phyloP scores from a whole-genome alignment of 2,329 filamentous ascomycete species.

The Penicillium thymicola region DNA sequence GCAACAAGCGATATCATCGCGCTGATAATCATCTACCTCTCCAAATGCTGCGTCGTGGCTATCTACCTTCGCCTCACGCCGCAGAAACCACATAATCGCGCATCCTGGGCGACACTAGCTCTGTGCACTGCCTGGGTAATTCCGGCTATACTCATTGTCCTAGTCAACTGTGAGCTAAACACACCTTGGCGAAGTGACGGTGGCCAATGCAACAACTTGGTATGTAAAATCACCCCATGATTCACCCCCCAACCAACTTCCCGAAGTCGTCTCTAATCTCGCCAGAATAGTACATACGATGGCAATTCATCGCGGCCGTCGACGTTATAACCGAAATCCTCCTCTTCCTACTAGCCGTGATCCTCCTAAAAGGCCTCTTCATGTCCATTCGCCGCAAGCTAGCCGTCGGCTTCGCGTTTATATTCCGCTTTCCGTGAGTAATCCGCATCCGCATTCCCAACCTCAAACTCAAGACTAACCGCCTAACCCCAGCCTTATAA shows the following conservation, averaged over 20 bases:
- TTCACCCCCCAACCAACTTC: not conserved
- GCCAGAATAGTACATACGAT: conserved; percentile 26
- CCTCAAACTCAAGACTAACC: not conserved
- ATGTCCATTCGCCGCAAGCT: conserved; percentile 34
- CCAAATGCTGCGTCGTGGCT: conserved; percentile 38
- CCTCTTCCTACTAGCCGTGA: conserved; percentile 29
- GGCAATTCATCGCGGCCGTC: conserved; percentile 35
- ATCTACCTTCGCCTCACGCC: conserved; percentile 48
- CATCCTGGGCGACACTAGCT: conserved; percentile 36
- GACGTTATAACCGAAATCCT: conserved; percentile 37
- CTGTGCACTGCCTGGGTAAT: conserved; percentile 39
- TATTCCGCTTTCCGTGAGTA: conserved; percentile 39
- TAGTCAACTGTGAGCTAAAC: conserved; percentile 41
- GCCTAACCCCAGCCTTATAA: conserved; percentile 31
- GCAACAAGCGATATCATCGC: conserved; percentile 45
- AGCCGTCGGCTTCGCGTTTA: conserved; percentile 33
- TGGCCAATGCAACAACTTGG: conserved; percentile 27
- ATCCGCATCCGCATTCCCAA: not conserved
- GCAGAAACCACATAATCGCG: conserved; percentile 38
- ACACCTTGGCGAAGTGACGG: conserved; percentile 34
- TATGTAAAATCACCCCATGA: conserved; percentile 7
- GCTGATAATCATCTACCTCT: conserved; percentile 42
- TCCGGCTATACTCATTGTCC: conserved; percentile 40
- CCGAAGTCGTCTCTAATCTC: not conserved
- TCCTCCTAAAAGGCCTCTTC: conserved; percentile 32